Evolutionary conservation across 1,284 basidiomycete species (phyloP), one percentile per base, ranked within the genome.

Genomic region (Ganoderma meredithae): DNA sequence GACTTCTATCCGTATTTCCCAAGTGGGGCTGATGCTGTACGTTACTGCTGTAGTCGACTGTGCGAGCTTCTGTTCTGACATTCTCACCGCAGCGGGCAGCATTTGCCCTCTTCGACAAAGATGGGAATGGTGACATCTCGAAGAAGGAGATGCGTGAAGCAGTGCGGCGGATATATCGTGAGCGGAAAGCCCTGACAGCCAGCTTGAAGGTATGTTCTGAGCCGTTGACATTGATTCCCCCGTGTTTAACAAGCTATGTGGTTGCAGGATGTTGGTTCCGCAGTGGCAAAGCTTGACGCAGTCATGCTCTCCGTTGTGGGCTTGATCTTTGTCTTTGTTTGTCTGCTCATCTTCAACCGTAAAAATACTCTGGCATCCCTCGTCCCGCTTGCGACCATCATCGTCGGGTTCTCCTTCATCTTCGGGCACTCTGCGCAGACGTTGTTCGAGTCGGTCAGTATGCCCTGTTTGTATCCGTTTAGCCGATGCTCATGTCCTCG

Each of bases 81-180:
- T 13, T 19, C n/a, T 22, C 22, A 8, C n/a, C 62, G 12, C 74
- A 91, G 88, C 85, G 88, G 68, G 85, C 86, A 33, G 94, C 93
- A 1, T 95, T 95, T 73, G 81, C 83, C 22, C 75, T 95, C 7
- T 95, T 95, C 71, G 94, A 95, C 77, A 92, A 92, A 75, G 94
- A 95, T 76, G 88, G 86, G 17, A 95, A 95, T 74, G 94, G 93
- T 10, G 93, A 95, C 74, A 93, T 95, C 66, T 86, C 84, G 19
- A 94, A 90, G 78, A 84, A 83, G 41, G 94, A 95, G 81, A 95
- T 95, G 93, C 87, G 94, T 55, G 91, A 94, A 75, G 92, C 91
- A 1, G 94, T 95, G 3, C 90, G 94, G 74, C 83, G 92, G 40
- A 95, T 95, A 63, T 95, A 95, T 76, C 83, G 87, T 63, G 94